Evolutionary conservation across 1,139 yeast genomes (phyloP), one percentile per base, ranked within the genome.

Genomic region (Nakaseomyces bracarensis): DNA sequence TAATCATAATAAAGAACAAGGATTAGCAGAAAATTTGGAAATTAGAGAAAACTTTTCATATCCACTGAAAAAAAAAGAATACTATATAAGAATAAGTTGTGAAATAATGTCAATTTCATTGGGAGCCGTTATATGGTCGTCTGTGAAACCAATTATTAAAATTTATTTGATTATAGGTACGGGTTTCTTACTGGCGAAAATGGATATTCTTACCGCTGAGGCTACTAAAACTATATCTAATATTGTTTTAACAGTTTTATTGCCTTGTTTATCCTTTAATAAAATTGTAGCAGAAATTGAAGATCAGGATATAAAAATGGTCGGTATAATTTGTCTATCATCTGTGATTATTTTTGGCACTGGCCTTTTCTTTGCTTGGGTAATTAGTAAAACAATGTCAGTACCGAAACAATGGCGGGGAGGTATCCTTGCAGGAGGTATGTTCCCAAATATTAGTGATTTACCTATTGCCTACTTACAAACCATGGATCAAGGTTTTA

Each of bases 381-480:
- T 57, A 1, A 46, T 57, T 8, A 52, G 67, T 27, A 48, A 52
- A 27, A 38, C 65, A 1, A 53, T 73, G 16, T 74, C 74, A 0
- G 68, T 66, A 20, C 96, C 96, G 0, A 74, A 71, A 49, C 66
- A 75, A 44, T 89, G 96, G 96, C 65, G 75, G 36, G 95, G 95
- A 20, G 95, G 96, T 0, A 67, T 85, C 18, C 55, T 84, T 7
- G 74, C 84, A 4, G 91, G 87, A n/a, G 91, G 95, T 0, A 68
- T 83, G 49, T 75, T 85, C 53, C 84, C 69, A 9, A 82, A 82
- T 56, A 79, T 84, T 43, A 77, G 89, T 29, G 97, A 89, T 63
- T 68, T 89, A 48, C 96, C 97, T 1, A 84, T 89, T 55, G 96
- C 96, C 0, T 87, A 87, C 54, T 66, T 89, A 41, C 93, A 85